These are phyloP conservation scores for Psilocybe cyanescens DNA, from an alignment of 768 basidiomycete genomes.

Conservation along the genomic window DNA sequence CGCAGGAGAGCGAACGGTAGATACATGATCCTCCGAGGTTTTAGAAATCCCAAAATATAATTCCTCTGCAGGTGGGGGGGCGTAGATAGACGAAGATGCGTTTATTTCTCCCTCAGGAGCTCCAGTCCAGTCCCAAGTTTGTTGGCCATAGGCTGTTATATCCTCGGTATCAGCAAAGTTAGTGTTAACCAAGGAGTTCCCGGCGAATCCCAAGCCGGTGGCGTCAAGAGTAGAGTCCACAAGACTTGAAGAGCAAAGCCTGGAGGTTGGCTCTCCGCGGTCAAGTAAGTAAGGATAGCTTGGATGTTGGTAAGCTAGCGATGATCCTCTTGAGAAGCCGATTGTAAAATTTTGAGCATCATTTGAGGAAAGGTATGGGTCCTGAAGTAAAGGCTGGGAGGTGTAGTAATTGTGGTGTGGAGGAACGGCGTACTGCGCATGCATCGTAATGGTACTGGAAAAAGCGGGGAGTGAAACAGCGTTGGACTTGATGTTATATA, in stretches of 20 bases:
- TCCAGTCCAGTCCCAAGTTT: conserved; percentile 30
- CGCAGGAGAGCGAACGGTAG: conserved; percentile 37
- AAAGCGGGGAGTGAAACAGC: conserved; percentile 35
- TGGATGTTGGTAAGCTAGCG: conserved; percentile 46
- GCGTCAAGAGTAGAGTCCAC: conserved; percentile 40
- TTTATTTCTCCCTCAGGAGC: conserved; percentile 34
- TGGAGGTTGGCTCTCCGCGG: conserved; percentile 40
- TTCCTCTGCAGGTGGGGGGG: conserved; percentile 22
- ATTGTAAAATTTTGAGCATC: conserved; percentile 35
- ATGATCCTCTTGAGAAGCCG: conserved; percentile 58
- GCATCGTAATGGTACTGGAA: conserved; percentile 36
- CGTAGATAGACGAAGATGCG: conserved; percentile 33
- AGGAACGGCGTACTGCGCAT: conserved; percentile 36
- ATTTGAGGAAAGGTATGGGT: conserved; percentile 35
- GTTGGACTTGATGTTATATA: conserved; percentile 46
- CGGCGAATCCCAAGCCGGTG: conserved; percentile 50
- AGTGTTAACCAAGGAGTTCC: conserved; percentile 27
- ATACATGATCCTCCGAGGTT: conserved; percentile 21
- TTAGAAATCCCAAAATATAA: conserved; percentile 29
- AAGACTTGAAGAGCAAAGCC: conserved; percentile 35
- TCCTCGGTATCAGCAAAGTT: conserved; percentile 43
- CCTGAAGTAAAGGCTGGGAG: conserved; percentile 18
- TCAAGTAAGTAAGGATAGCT: conserved; percentile 44
- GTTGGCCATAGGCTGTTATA: conserved; percentile 37
- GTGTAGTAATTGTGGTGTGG: conserved; percentile 34